Evolutionary conservation across 257 asterid species (phyloP).

Genomic region (Salvia hispanica): DNA sequence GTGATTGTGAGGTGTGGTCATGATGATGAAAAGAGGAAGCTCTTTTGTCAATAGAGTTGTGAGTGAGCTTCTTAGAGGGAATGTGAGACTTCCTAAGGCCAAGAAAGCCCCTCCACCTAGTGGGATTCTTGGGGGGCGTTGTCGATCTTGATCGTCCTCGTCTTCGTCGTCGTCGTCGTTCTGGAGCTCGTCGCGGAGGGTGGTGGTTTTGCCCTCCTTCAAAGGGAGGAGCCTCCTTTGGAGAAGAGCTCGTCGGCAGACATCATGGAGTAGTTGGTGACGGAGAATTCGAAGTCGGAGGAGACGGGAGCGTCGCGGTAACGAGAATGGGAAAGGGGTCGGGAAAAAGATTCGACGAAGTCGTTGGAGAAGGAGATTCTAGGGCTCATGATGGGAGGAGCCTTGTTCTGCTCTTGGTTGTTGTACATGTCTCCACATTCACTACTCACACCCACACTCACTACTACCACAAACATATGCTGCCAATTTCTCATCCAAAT

Average conservation of each 20-base stretch:
- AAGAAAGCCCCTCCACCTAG: conserved; percentile 78
- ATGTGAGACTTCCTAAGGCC: conserved; percentile 75
- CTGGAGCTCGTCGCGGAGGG: conserved; percentile 73
- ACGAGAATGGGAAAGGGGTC: conserved; percentile 12
- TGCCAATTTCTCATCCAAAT: conserved; percentile 16
- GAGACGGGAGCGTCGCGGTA: conserved; percentile 84
- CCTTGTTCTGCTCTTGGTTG: conserved; percentile 37
- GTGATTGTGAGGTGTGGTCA: conserved; percentile 44
- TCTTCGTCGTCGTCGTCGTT: conserved; percentile 34
- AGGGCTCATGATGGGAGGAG: conserved; percentile 74
- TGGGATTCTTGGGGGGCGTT: conserved; percentile 75
- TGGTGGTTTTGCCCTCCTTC: conserved; percentile 58
- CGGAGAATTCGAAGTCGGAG: conserved; percentile 86
- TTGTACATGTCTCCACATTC: conserved; percentile 85
- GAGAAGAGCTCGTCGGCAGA: conserved; percentile 84
- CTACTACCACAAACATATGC: conserved; percentile 42
- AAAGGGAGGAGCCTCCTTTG: conserved; percentile 71
- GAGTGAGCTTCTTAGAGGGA: conserved; percentile 60
- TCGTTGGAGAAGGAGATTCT: conserved; percentile 93
- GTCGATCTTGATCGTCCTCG: conserved; percentile 33
- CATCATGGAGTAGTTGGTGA: conserved; percentile 68
- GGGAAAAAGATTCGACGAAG: conserved; percentile 54
- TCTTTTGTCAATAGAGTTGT: conserved; percentile 39
- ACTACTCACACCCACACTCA: conserved; percentile 33
- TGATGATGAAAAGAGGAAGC: conserved; percentile 27